These are phyloP conservation scores for Candida pseudoviswanathii DNA, from an alignment of 1,139 yeast species.

Conservation along the genomic window DNA sequence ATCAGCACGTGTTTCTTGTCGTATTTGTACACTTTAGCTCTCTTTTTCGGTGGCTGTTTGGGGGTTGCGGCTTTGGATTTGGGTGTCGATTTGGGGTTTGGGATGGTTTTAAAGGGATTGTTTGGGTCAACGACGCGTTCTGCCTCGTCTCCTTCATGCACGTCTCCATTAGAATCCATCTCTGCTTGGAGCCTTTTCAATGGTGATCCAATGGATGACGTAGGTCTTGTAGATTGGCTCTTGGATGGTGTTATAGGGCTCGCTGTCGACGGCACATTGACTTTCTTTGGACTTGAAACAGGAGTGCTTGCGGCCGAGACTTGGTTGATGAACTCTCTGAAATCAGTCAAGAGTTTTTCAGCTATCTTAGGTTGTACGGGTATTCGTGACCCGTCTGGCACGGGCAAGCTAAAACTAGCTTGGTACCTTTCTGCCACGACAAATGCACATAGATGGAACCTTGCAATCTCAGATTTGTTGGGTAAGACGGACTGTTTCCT, in stretches of 20 bases:
- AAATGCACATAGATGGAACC: slow-evolving; percentile 67
- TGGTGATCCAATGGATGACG: slow-evolving; percentile 13
- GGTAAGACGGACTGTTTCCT: slow-evolving; percentile 49
- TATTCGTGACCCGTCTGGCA: slow-evolving; percentile 49
- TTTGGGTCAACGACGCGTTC: slow-evolving; percentile 22
- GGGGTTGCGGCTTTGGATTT: neutral
- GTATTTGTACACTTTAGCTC: slow-evolving; percentile 20
- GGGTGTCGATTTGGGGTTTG: neutral
- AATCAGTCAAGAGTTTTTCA: slow-evolving; percentile 43
- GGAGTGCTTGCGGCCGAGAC: slow-evolving; percentile 38
- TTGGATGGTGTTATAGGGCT: slow-evolving; percentile 15
- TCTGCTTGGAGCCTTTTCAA: slow-evolving; percentile 14
- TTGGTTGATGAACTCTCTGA: slow-evolving; percentile 38
- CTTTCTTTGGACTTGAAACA: slow-evolving; percentile 20
- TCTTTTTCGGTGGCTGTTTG: slow-evolving; percentile 2
- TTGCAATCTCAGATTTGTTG: slow-evolving; percentile 58
- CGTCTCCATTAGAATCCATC: neutral
- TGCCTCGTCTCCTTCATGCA: neutral
- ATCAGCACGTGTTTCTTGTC: slow-evolving; percentile 37
- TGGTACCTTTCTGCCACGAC: slow-evolving; percentile 56
- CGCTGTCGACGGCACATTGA: slow-evolving; percentile 6
- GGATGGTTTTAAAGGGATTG: slow-evolving; percentile 34
- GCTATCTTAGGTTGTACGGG: slow-evolving; percentile 59
- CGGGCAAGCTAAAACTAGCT: slow-evolving; percentile 44
- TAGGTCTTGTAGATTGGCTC: slow-evolving; percentile 2